phyloP scores from a whole-genome alignment of 345 rosid genomes.

The Brassica incana region DNA sequence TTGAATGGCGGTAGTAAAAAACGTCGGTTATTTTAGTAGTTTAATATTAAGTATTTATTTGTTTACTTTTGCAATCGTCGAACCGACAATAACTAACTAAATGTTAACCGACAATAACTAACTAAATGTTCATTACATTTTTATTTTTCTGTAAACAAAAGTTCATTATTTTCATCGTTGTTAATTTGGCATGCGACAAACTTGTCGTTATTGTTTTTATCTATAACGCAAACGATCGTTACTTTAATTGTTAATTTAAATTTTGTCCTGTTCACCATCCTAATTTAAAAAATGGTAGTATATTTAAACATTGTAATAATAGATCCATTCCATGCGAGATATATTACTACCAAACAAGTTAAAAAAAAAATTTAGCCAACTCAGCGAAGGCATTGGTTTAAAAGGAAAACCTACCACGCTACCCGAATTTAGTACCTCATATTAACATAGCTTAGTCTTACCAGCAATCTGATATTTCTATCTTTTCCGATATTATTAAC shows the following conservation, averaged over 20 bases:
- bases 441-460: background rate
- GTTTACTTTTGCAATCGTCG: background rate
- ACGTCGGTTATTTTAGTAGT: background rate
- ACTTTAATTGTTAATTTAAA: background rate
- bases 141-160: no score
- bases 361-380: slow-evolving; percentile 8
- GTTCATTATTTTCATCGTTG: background rate
- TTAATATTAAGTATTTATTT: background rate
- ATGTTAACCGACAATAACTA: background rate
- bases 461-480: background rate
- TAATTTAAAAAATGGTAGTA: background rate
- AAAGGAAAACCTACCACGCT: background rate
- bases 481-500: background rate
- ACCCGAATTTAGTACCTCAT: background rate
- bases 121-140: no score
- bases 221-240: background rate
- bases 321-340: background rate
- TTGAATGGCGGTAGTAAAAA: background rate
- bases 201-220: background rate
- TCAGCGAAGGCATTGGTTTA: slow-evolving; percentile 1
- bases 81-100: background rate
- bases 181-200: no score
- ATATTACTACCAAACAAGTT: background rate
- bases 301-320: background rate
- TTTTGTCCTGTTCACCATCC: background rate